A percentile compares a stretch with the other conserved stretches of the same genome.
Conservation (phyloP, 139 green algal genomes). For the Coelastrella sp. region DNA sequence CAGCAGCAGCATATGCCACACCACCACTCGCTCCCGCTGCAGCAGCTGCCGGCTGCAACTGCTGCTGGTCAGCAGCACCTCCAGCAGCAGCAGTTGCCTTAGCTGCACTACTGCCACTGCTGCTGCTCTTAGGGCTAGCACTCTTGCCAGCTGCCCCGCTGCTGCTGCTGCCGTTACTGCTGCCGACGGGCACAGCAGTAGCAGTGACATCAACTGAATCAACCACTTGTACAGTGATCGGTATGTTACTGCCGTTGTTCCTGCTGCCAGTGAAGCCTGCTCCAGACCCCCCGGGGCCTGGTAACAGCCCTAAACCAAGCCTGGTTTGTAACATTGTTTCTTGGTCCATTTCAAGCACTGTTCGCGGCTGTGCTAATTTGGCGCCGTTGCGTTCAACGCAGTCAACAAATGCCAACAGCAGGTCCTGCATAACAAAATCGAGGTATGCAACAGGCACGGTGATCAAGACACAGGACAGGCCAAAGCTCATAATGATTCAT, state of each 20-base stretch:
- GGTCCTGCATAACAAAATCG: background rate
- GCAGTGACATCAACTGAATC: slow-evolving; percentile 24
- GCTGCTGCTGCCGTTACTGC: slow-evolving; percentile 25
- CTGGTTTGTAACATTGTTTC: slow-evolving; percentile 13
- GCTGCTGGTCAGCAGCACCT: background rate
- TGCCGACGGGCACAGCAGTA: slow-evolving; percentile 10
- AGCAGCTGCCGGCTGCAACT: slow-evolving; percentile 26
- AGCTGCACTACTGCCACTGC: background rate
- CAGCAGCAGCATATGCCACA: slow-evolving; percentile 12
- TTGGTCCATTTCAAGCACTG: slow-evolving; percentile 55
- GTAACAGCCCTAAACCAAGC: slow-evolving; percentile 5
- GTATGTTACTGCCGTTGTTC: slow-evolving; percentile 8
- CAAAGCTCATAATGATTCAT: too few species aligned
- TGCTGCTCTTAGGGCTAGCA: background rate
- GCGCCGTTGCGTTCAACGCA: slow-evolving; percentile 84
- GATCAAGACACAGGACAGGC: background rate
- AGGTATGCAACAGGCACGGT: background rate
- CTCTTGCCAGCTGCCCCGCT: slow-evolving; percentile 11
- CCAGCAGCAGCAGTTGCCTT: background rate
- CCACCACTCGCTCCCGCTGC: slow-evolving; percentile 1
- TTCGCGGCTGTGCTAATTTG: slow-evolving; percentile 72
- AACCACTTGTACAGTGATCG: slow-evolving; percentile 35
- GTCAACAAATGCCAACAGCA: slow-evolving; percentile 19
- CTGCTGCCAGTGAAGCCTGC: background rate
- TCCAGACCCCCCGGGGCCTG: background rate